These are phyloP conservation scores for Leccinum griseonigrum DNA, from an alignment of 1,284 basidiomycete genomes.

Conservation along the genomic window DNA sequence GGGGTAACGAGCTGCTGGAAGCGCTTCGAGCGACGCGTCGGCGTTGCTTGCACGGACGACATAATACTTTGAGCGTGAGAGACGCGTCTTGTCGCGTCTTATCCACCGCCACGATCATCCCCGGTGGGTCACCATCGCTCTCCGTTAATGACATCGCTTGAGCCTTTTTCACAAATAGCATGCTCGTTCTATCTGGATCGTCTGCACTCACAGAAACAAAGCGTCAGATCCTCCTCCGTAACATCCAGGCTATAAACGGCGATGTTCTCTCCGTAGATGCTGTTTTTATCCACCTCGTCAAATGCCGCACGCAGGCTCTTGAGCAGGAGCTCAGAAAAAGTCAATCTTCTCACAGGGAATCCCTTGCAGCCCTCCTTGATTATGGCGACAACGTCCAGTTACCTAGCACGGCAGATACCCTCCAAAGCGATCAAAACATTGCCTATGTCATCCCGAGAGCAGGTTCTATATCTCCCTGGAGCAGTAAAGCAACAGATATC, in stretches of 20 bases:
- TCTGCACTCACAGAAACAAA: constrained; percentile 73
- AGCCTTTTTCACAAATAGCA: constrained; percentile 30
- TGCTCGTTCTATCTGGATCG: constrained; percentile 70
- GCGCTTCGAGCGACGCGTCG: constrained; percentile 50
- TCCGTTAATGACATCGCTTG: neutral
- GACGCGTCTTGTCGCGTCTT: constrained; percentile 25
- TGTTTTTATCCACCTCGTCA: constrained; percentile 85
- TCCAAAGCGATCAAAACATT: constrained; percentile 44
- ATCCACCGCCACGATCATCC: constrained; percentile 6
- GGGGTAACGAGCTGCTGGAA: constrained; percentile 49
- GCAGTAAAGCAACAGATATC: constrained; percentile 97
- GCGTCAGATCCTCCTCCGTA: constrained; percentile 64
- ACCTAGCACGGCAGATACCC: constrained; percentile 41
- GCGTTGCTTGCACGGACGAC: constrained; percentile 22
- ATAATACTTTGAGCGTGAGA: constrained; percentile 10
- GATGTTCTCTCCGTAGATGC: constrained; percentile 74
- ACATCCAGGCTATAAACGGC: constrained; percentile 56
- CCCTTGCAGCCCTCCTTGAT: constrained; percentile 75
- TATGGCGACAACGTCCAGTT: constrained; percentile 83
- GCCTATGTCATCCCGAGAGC: constrained; percentile 78
- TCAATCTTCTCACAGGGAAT: constrained; percentile 46
- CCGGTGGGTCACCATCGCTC: constrained; percentile 21
- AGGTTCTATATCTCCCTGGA: constrained; percentile 91
- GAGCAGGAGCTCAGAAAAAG: constrained; percentile 49
- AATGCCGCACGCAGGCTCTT: constrained; percentile 49